phyloP scores from a whole-genome alignment of 495 filamentous ascomycete species.

The Xylaria grammica region DNA sequence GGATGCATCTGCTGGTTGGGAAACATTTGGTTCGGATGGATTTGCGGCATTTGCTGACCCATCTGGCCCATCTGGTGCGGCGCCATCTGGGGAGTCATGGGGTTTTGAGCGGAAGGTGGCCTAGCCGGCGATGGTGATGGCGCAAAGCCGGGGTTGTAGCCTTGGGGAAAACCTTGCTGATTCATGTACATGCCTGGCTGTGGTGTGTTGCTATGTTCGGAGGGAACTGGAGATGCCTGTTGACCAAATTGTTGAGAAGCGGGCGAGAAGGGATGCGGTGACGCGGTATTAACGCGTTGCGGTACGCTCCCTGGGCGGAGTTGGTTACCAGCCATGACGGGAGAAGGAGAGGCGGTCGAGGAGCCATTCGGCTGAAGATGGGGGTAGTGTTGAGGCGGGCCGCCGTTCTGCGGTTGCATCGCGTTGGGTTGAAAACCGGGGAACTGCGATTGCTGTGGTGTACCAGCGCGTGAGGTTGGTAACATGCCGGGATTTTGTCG shows the following conservation, averaged over 20 bases:
- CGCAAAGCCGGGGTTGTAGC: slow-evolving; percentile 61
- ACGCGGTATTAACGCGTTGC: slow-evolving; percentile 85
- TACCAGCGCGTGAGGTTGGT: slow-evolving; percentile 87
- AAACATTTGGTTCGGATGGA: slow-evolving; percentile 42
- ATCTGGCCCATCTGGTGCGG: slow-evolving; percentile 50
- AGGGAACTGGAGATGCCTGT: slow-evolving; percentile 78
- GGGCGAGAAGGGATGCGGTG: slow-evolving; percentile 89
- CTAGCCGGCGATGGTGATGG: slow-evolving; percentile 56
- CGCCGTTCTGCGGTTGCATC: slow-evolving; percentile 62
- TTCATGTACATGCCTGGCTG: slow-evolving; percentile 69
- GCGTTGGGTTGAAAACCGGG: slow-evolving; percentile 62
- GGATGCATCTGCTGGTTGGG: slow-evolving; percentile 46
- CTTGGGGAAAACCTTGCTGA: slow-evolving; percentile 60
- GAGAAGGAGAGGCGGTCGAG: slow-evolving; percentile 84
- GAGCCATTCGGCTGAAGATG: slow-evolving; percentile 84
- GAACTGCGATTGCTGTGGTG: slow-evolving; percentile 76
- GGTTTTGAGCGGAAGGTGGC: slow-evolving; percentile 53
- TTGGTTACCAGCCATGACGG: slow-evolving; percentile 76
- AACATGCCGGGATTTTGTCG: slow-evolving; percentile 74
- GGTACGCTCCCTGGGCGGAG: slow-evolving; percentile 66
- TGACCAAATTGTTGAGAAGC: slow-evolving; percentile 73
- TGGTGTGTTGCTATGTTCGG: slow-evolving; percentile 79
- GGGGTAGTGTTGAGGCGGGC: slow-evolving; percentile 72
- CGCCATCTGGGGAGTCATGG: slow-evolving; percentile 53
- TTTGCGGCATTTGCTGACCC: slow-evolving; percentile 46